Evolutionary conservation across 2,329 filamentous ascomycete species (phyloP), one percentile per base, ranked within the genome.

Genomic region (Stagonosporopsis rhizophila): DNA sequence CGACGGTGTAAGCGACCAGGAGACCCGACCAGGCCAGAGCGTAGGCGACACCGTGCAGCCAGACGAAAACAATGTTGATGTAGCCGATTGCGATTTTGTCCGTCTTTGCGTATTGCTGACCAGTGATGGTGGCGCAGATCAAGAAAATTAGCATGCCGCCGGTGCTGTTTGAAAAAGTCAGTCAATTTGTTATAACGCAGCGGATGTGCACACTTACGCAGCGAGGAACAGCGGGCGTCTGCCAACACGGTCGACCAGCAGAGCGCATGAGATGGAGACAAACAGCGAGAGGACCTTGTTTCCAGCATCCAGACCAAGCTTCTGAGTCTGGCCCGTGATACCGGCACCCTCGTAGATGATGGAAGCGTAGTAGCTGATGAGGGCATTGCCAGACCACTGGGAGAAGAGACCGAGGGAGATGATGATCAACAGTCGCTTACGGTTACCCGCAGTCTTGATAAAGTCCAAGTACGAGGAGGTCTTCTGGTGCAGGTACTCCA

Each of bases 1-100:
- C 79, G 37, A 75, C 71, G 1, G 75, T 71, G 66, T 81, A 85
- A 50, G 79, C 80, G 61, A 84, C 77, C 19, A 84, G 77, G 38
- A 85, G 77, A 44, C 81, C 81, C 25, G 82, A 83, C 81, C 81
- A 85, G 22, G 48, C 48, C 23, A 84, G 75, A 42, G 79, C 75
- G 75, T 85, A 84, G 69, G 81, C 79, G 55, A 80, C 72, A 30
- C 72, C 67, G 70, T 77, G 79, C 23, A 81, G 62, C 74, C 76
- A 82, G 63, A 82, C 77, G 68, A 80, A 79, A 58, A 75, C 75
- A 20, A 82, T 76, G 7, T 79, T 76, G 11, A 72, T 75, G 48
- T 77, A 74, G 15, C 77, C 77, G 9, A 74, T 69, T 38, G 57
- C 60, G 54, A 71, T 71, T 50, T 30, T 27, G 19, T 50, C 19